phyloP scores from a whole-genome alignment of 2,329 filamentous ascomycete species.

The Epichloe sylvatica region DNA sequence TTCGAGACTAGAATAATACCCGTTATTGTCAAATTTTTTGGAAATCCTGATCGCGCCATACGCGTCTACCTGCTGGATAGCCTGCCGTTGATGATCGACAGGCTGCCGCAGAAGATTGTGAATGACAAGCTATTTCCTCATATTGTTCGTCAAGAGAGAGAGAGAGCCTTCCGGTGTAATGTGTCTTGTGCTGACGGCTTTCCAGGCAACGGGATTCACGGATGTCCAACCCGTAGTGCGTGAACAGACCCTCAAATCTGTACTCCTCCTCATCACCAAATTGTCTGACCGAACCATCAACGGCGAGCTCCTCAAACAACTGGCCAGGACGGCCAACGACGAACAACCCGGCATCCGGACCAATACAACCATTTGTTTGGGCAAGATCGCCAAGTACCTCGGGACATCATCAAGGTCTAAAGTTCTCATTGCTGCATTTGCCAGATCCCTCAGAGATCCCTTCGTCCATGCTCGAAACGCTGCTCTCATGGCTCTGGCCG shows the following conservation, averaged over 20 bases:
- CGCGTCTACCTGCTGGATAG: conserved; percentile 84
- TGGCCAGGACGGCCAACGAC: conserved; percentile 94
- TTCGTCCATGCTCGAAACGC: conserved; percentile 92
- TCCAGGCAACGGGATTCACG: conserved; percentile 79
- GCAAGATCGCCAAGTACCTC: conserved; percentile 86
- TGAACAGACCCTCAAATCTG: conserved; percentile 91
- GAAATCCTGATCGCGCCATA: conserved; percentile 81
- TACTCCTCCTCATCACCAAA: conserved; percentile 75
- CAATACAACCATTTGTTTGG: conserved; percentile 93
- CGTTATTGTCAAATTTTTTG: conserved; percentile 81
- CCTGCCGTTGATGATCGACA: conserved; percentile 80
- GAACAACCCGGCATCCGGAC: conserved; percentile 95
- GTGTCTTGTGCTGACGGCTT: conserved; percentile 8
- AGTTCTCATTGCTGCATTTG: conserved; percentile 85
- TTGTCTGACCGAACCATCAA: conserved; percentile 88
- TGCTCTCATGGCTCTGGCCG: conserved; percentile 69
- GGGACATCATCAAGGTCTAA: conserved; percentile 68
- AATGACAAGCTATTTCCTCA: conserved; percentile 96
- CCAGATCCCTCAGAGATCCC: conserved; percentile 75
- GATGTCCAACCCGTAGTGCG: conserved; percentile 81
- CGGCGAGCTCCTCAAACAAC: conserved; percentile 75
- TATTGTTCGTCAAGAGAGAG: conserved; percentile 44
- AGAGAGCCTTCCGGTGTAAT: not conserved
- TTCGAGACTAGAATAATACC: conserved; percentile 76
- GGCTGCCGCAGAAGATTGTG: conserved; percentile 72